These are phyloP conservation scores for Daldinia sp. DNA, from an alignment of 2,329 filamentous ascomycete species.

Conservation along the genomic window DNA sequence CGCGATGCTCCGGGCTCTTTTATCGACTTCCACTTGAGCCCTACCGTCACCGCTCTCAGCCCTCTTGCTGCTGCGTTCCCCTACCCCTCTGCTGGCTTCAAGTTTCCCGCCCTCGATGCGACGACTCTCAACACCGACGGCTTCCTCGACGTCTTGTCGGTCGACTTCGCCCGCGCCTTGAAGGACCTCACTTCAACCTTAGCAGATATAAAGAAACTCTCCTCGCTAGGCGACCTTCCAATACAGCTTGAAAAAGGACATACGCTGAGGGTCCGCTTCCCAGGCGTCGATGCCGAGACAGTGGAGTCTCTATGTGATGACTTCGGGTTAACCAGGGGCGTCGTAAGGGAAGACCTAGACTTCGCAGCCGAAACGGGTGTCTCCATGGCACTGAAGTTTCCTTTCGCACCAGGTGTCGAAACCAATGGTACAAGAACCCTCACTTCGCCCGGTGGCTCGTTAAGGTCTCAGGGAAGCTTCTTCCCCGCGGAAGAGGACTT, in stretches of 20 bases:
- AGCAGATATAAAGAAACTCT: conserved; percentile 83
- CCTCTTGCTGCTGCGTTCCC: conserved; percentile 72
- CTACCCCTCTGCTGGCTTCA: conserved; percentile 55
- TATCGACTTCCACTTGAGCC: conserved; percentile 89
- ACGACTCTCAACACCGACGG: conserved; percentile 83
- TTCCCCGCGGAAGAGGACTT: conserved; percentile 52
- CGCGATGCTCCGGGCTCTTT: conserved; percentile 77
- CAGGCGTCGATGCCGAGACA: conserved; percentile 85
- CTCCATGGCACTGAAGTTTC: conserved; percentile 83
- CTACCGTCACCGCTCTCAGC: conserved; percentile 89
- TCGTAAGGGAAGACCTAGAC: conserved; percentile 80
- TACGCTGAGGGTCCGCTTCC: conserved; percentile 84
- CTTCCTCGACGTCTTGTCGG: conserved; percentile 84
- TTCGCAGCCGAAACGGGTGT: conserved; percentile 77
- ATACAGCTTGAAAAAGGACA: conserved; percentile 77
- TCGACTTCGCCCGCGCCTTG: conserved; percentile 87
- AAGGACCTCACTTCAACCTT: conserved; percentile 85
- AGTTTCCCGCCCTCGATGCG: conserved; percentile 56
- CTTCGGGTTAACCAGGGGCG: conserved; percentile 82
- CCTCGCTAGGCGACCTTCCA: conserved; percentile 84
- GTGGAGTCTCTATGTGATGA: conserved; percentile 89
- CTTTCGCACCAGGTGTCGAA: conserved; percentile 76
- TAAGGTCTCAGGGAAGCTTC: conserved; percentile 56
- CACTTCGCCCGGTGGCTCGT: conserved; percentile 63
- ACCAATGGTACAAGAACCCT: conserved; percentile 48